A percentile compares a stretch with the other conserved stretches of the same genome.
These are phyloP conservation scores for Beauveria rudraprayagi DNA, from an alignment of 2,329 filamentous ascomycete genomes.

Conservation along the genomic window DNA sequence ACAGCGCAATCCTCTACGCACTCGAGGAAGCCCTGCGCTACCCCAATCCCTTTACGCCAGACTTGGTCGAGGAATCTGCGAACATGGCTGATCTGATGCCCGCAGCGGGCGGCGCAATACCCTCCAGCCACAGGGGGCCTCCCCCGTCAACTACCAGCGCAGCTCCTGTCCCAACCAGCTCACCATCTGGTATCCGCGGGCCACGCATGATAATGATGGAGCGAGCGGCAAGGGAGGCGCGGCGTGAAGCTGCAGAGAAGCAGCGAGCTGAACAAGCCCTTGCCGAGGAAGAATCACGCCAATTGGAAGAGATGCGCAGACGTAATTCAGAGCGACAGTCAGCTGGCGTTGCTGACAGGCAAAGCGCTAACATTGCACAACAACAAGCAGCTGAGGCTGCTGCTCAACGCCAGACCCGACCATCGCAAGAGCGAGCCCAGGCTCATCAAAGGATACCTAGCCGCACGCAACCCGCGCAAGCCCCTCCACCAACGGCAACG, in stretches of 20 bases:
- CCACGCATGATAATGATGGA: constrained; percentile 90
- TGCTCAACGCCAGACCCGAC: constrained; percentile 14
- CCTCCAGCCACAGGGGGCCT: constrained; percentile 30
- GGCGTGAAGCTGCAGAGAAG: constrained; percentile 60
- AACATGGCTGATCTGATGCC: constrained; percentile 75
- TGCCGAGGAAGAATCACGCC: constrained; percentile 47
- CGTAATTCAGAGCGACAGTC: constrained; percentile 54
- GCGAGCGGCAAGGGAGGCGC: constrained; percentile 67
- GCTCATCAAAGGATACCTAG: constrained; percentile 5
- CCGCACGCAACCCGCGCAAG: constrained; percentile 9
- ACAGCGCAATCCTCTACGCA: constrained; percentile 83
- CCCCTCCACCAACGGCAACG: neutral
- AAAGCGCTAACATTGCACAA: constrained; percentile 22
- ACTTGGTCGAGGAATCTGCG: constrained; percentile 80
- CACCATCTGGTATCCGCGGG: constrained; percentile 63
- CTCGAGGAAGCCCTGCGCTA: constrained; percentile 84
- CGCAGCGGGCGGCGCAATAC: constrained; percentile 46
- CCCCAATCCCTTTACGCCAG: constrained; percentile 74
- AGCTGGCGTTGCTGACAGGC: constrained; percentile 38
- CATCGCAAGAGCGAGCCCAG: constrained; percentile 3
- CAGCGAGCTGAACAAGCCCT: constrained; percentile 44
- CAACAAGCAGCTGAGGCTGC: constrained; percentile 26
- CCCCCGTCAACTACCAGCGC: constrained; percentile 20
- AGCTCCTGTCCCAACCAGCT: constrained; percentile 43
- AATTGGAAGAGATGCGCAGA: constrained; percentile 47